Evolutionary conservation across 108 stramenopile species (phyloP).

Genomic region (Cyclostephanos tholiformis): DNA sequence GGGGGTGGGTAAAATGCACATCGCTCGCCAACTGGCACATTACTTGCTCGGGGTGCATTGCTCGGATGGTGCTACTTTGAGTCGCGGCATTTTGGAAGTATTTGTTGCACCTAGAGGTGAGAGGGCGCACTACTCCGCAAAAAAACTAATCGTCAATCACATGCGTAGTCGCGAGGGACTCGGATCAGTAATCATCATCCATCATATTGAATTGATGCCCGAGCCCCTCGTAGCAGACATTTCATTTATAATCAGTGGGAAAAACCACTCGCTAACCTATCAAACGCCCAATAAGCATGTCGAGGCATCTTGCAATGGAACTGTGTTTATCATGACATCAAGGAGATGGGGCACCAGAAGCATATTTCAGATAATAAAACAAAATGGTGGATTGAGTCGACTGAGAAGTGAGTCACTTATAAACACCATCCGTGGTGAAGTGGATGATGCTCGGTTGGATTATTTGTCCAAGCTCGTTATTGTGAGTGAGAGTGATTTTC

Average conservation of each 20-base stretch:
- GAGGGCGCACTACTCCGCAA: not conserved
- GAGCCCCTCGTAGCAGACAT: constrained; percentile 24
- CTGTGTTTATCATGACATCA: constrained; percentile 43
- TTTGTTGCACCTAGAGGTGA: not conserved
- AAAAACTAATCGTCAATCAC: constrained; percentile 36
- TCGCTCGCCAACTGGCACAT: constrained; percentile 26
- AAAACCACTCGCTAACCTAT: constrained; percentile 25
- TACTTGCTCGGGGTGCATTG: constrained; percentile 35
- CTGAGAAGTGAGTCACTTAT: constrained; percentile 30
- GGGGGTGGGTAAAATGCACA: constrained; percentile 36
- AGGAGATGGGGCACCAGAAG: constrained; percentile 47
- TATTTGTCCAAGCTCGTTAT: constrained; percentile 10
- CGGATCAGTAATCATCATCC: constrained; percentile 42
- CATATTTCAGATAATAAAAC: constrained; percentile 37
- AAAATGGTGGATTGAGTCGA: constrained; percentile 17
- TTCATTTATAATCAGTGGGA: constrained; percentile 23
- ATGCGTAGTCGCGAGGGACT: constrained; percentile 24
- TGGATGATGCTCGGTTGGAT: constrained; percentile 27
- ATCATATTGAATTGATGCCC: constrained; percentile 39
- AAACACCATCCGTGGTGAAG: constrained; percentile 26
- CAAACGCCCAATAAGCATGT: constrained; percentile 1
- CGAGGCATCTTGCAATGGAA: constrained; percentile 38
- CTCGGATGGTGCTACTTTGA: not conserved
- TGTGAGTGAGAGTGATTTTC: constrained; percentile 21
- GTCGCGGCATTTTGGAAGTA: constrained; percentile 31